Conservation (phyloP, 768 basidiomycete species). For the Suillus clintonianus region DNA sequence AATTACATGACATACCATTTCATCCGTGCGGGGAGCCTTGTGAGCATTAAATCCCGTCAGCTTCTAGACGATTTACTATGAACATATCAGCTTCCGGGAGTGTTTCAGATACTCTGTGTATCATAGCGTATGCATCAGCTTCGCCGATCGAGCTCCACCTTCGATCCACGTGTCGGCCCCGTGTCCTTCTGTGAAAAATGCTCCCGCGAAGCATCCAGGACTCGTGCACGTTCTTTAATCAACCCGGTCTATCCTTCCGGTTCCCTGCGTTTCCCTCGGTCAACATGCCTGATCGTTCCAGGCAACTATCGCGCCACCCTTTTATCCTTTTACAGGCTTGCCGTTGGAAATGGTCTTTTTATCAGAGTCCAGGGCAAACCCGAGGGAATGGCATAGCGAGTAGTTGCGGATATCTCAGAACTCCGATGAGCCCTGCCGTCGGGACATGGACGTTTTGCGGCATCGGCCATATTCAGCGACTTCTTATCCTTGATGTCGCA, state of each 20-base stretch:
- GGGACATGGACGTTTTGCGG: not conserved
- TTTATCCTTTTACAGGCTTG: not conserved
- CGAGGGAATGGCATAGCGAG: not conserved
- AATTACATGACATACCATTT: not conserved
- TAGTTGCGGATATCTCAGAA: not conserved
- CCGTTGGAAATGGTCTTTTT: not conserved
- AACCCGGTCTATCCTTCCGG: not conserved
- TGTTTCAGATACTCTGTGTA: not conserved
- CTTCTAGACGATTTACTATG: not conserved
- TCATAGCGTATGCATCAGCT: not conserved
- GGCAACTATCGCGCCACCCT: not conserved
- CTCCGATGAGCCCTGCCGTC: not conserved
- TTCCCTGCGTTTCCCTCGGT: not conserved
- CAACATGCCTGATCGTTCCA: not conserved
- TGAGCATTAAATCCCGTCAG: not conserved
- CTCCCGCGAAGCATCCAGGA: not conserved
- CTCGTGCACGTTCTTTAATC: not conserved
- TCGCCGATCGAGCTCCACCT: not conserved
- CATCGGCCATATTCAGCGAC: not conserved
- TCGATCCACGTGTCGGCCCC: not conserved
- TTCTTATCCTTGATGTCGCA: not conserved
- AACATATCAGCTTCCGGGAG: not conserved
- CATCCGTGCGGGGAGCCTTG: not conserved
- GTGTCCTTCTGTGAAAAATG: not conserved
- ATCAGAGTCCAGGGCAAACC: not conserved